These are phyloP conservation scores for Pichiaceae sp. DNA, from an alignment of 1,139 yeast species.

Conservation along the genomic window DNA sequence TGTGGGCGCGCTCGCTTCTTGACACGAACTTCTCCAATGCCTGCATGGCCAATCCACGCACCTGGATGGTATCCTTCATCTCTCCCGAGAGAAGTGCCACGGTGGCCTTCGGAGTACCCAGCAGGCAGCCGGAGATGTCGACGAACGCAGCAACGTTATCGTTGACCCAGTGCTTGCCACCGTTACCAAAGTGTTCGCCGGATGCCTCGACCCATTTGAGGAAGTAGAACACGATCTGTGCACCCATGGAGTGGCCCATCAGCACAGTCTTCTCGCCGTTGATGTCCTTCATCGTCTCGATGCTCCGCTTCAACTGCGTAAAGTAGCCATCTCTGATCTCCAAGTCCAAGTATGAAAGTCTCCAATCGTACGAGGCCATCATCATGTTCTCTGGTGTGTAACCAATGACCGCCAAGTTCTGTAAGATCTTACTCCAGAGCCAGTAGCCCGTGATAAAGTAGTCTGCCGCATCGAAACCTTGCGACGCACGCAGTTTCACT, in stretches of 20 bases:
- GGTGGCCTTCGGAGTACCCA: constrained; percentile 92
- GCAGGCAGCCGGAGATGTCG: constrained; percentile 77
- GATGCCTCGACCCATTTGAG: constrained; percentile 93
- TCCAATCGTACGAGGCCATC: constrained; percentile 94
- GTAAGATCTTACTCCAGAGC: constrained; percentile 95
- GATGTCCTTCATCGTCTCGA: constrained; percentile 45
- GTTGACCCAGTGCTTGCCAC: constrained; percentile 83
- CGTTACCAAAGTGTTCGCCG: constrained; percentile 75
- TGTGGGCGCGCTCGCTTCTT: constrained; percentile 76
- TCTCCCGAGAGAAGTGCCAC: constrained; percentile 92
- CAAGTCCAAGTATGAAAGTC: constrained; percentile 80
- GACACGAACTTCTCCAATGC: constrained; percentile 93
- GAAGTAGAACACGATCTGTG: constrained; percentile 80
- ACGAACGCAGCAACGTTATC: constrained; percentile 70
- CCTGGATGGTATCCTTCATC: constrained; percentile 94
- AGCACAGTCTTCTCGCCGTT: constrained; percentile 71
- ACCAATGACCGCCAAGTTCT: constrained; percentile 88
- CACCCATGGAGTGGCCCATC: constrained; percentile 94
- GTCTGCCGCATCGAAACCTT: constrained; percentile 95
- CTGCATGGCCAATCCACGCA: constrained; percentile 86
- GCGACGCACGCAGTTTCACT: constrained; percentile 78
- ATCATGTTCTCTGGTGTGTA: constrained; percentile 87
- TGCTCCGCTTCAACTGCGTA: constrained; percentile 59
- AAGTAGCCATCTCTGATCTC: constrained; percentile 85
- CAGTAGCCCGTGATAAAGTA: constrained; percentile 96